phyloP scores from a whole-genome alignment of 768 basidiomycete species.

The Termitomyces sp. region DNA sequence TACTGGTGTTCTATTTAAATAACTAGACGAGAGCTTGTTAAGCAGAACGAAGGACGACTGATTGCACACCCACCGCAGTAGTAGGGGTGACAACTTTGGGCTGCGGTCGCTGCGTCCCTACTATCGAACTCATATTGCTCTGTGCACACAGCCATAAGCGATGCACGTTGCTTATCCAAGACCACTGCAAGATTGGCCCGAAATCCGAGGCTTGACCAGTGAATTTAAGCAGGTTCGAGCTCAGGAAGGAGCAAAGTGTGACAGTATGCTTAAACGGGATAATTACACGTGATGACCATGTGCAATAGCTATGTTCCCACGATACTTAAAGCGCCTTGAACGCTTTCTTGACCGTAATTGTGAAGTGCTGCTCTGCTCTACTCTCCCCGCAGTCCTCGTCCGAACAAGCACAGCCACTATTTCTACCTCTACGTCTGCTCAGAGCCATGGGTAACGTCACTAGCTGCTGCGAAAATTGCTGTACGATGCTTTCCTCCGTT shows the following conservation, averaged over 20 bases:
- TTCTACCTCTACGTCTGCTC: background rate
- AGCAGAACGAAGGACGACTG: background rate
- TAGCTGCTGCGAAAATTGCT: conserved; percentile 84
- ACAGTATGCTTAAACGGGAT: too few species aligned
- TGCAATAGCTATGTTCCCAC: conserved; percentile 6
- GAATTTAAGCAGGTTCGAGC: too few species aligned
- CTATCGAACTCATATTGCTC: background rate
- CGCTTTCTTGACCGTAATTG: conserved; percentile 14
- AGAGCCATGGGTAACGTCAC: conserved; percentile 67
- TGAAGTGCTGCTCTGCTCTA: conserved; percentile 15
- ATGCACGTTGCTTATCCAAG: background rate
- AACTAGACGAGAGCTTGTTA: background rate
- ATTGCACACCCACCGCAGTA: background rate
- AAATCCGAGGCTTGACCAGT: too few species aligned
- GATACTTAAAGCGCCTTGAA: conserved; percentile 6
- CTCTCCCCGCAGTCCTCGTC: conserved; percentile 12
- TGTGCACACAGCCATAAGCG: background rate
- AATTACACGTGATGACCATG: conserved; percentile 9
- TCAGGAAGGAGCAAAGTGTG: too few species aligned
- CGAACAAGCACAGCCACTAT: conserved; percentile 6
- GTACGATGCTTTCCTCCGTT: conserved; percentile 39
- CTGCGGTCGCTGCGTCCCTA: background rate
- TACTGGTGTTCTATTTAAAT: background rate
- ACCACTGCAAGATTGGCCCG: too few species aligned
- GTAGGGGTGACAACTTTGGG: background rate